phyloP scores from a whole-genome alignment of 2,329 filamentous ascomycete species.

The Plenodomus lindquistii region DNA sequence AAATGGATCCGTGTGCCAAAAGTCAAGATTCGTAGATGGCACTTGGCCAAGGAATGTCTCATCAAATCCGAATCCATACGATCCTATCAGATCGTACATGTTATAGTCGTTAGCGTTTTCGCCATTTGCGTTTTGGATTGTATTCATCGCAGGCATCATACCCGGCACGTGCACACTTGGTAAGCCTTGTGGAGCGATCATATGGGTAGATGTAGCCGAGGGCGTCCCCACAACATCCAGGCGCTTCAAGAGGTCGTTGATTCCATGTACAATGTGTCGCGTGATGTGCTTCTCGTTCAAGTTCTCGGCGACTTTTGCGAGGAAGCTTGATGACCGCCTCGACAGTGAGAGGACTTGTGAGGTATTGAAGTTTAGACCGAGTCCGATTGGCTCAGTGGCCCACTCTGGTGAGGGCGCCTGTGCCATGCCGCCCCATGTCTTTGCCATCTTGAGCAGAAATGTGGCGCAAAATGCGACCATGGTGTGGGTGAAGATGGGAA shows the following conservation, averaged over 20 bases:
- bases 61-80: slow-evolving; percentile 39
- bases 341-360: slow-evolving; percentile 33
- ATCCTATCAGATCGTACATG: slow-evolving; percentile 36
- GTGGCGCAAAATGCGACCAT: slow-evolving; percentile 59
- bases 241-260: slow-evolving; percentile 31
- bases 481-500: slow-evolving; percentile 57
- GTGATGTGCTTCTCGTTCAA: slow-evolving; percentile 38
- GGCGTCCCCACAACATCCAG: slow-evolving; percentile 31
- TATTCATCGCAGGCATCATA: not conserved
- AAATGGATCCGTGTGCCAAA: slow-evolving; percentile 33
- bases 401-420: slow-evolving; percentile 32
- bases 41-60: slow-evolving; percentile 38
- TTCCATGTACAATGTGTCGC: slow-evolving; percentile 34
- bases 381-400: slow-evolving; percentile 28
- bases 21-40: slow-evolving; percentile 32
- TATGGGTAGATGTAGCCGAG: not conserved
- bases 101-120: slow-evolving; percentile 21
- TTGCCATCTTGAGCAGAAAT: slow-evolving; percentile 56
- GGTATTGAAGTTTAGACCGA: slow-evolving; percentile 38
- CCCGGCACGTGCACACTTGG: not conserved
- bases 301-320: slow-evolving; percentile 29
- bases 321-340: slow-evolving; percentile 28
- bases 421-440: slow-evolving; percentile 48
- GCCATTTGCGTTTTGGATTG: not conserved
- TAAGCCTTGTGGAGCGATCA: not conserved